Evolutionary conservation across 2,329 filamentous ascomycete species (phyloP), one percentile per base, ranked within the genome.

Genomic region (Daldinia sp.): DNA sequence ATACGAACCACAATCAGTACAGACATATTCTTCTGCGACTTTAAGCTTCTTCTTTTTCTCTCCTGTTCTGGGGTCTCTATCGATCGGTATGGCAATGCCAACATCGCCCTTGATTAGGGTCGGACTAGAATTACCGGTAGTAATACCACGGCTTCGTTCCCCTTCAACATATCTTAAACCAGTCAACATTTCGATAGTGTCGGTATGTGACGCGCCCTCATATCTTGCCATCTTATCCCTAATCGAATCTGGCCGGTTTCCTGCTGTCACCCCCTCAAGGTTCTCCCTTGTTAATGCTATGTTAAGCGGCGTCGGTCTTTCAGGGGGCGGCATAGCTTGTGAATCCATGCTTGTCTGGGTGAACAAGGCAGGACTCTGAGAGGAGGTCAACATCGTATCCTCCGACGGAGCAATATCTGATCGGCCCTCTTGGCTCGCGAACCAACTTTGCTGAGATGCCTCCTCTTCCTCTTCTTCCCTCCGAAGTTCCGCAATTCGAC

Each of bases 21-120:
- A 98, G 41, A 97, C 93, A 78, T 98, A 98, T 83, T 98, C 94
- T 77, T 97, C 89, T 1, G 87, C 86, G 26, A 89, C 86, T 79
- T 97, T 97, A 53, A 93, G 83, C 79, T 97, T 97, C 84, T 92
- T 92, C 84, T 97, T 97, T 80, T 97, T 94, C 68, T 93, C 91
- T 0, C 88, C 90, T 12, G 86, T 86, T 55, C 91, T 84, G 13
- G 87, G 86, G 66, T 96, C 93, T 70, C 93, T 89, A 72, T 97
- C 93, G 37, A 92, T 82, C 0, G 93, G 89, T 58, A 97, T 96
- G 6, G 92, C 91, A 68, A 97, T 95, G 56, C 94, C 94, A 7
- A 89, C 93, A 78, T 97, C 93, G 59, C 93, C 94, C 73, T 93
- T 89, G 74, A 97, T 92, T 23, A 98, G 83, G 9, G 90, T 90